Percentiles rank a stretch among this genome's conserved stretches.
phyloP scores from a whole-genome alignment of 75 land plant genomes.

The Sequoiadendron giganteum region DNA sequence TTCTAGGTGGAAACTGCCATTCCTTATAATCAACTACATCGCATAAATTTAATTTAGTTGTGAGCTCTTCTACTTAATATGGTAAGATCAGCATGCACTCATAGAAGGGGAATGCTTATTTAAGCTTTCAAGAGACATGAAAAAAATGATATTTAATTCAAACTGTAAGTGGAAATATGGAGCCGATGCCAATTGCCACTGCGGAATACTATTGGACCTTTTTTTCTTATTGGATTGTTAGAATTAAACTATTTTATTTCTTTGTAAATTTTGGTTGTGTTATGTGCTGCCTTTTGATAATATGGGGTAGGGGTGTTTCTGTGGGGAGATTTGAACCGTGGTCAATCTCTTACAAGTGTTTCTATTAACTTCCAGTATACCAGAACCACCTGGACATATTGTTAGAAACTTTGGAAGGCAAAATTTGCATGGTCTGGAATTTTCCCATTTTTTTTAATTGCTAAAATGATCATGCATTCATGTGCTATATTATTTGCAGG shows the following conservation, averaged over 20 bases:
- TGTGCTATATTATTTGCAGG: slow-evolving; percentile 30
- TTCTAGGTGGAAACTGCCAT: not conserved
- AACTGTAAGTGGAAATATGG: not conserved
- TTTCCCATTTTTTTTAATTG: not conserved
- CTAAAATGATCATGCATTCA: not conserved
- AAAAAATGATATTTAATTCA: not conserved
- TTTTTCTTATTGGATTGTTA: not conserved
- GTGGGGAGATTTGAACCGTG: not conserved
- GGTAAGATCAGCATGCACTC: not conserved
- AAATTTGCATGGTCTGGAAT: not conserved
- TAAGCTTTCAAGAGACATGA: not conserved
- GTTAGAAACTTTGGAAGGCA: not conserved
- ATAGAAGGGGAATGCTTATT: not conserved
- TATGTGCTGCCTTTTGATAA: not conserved
- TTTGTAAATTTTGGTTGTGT: not conserved
- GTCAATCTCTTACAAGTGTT: not conserved
- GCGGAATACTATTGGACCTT: not conserved
- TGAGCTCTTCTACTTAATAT: not conserved
- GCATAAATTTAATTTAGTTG: not conserved
- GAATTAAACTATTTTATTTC: not conserved
- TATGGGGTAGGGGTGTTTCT: not conserved
- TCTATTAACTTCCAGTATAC: not conserved
- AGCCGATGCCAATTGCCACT: not conserved
- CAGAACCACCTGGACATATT: not conserved
- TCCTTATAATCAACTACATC: not conserved